Evolutionary conservation across 257 asterid species (phyloP).

Genomic region (Perilla frutescens): DNA sequence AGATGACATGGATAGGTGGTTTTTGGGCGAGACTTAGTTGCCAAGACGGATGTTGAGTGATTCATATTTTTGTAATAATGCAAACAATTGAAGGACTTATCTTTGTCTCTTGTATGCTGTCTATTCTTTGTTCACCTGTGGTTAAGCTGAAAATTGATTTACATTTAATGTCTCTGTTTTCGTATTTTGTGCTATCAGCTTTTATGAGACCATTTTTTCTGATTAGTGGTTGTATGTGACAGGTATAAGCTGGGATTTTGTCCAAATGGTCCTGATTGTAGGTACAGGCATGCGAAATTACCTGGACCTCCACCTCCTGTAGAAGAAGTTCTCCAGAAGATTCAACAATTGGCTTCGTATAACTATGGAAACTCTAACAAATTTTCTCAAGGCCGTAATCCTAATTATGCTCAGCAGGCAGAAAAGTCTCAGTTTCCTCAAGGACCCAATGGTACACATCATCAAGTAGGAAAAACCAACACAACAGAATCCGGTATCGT

Average conservation of each 20-base stretch:
- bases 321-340: slow-evolving; percentile 92
- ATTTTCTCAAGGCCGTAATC: slow-evolving; percentile 72
- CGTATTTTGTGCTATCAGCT: slow-evolving; percentile 19
- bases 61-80: background rate
- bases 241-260: slow-evolving; percentile 98
- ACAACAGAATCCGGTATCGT: slow-evolving; percentile 52
- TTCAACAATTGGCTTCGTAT: slow-evolving; percentile 75
- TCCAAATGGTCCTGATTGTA: slow-evolving; percentile 97
- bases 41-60: background rate
- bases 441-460: slow-evolving; percentile 57
- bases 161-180: slow-evolving; percentile 10
- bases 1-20: background rate
- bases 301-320: slow-evolving; percentile 99
- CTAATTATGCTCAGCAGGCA: slow-evolving; percentile 58
- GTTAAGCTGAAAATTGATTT: background rate
- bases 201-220: slow-evolving; percentile 27
- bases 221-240: slow-evolving; percentile 39
- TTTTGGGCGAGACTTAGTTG: background rate
- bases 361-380: slow-evolving; percentile 69
- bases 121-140: slow-evolving; percentile 12
- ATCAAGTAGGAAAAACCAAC: slow-evolving; percentile 50
- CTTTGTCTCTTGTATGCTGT: slow-evolving; percentile 16
- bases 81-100: background rate
- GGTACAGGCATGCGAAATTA: slow-evolving; percentile 93
- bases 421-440: slow-evolving; percentile 67